Evolutionary conservation across 257 asterid genomes (phyloP), one percentile per base, ranked within the genome.

Genomic region (Nicotiana obtusifolia): DNA sequence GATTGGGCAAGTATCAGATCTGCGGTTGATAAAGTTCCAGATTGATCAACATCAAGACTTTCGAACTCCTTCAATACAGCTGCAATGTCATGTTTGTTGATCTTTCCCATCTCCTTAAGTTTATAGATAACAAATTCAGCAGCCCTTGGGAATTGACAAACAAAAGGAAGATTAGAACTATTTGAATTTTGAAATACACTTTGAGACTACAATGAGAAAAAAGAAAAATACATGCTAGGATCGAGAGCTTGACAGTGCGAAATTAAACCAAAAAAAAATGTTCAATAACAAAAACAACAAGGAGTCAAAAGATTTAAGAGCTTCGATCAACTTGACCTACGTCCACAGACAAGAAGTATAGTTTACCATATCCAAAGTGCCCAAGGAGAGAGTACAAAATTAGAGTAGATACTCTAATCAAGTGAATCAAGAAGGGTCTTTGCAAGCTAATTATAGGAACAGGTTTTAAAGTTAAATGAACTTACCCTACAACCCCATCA

Each of bases 71-170:
- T 88, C 90, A 92, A 77, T 84, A 93, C 76, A 80, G 83, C 82
- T 15, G 87, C 44, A 11, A 96, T 84, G 77, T 96, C 99, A 64
- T 91, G 97, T 84, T 88, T 89, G 84, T 53, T 87, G 85, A 96
- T 89, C 87, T 94, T 96, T 81, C 99, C 99, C 98, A 96, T 93
- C 89, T 92, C 98, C 86, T 90, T 94, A n/a, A 96, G 92, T 85
- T 96, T 94, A 82, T 87, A 90, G 52, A 96, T 24, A 44, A 89
- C 82, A 77, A 91, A 96, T 75, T 96, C 99, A 69, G 98, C 95
- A 80, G 94, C 86, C 83, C 99, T 96, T 49, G 17, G 81, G 64
- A 77, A 78, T 31, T 68, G 60, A 68, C 71, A 71, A 19, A 64
- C 76, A 67, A 41, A 41, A 62, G 28, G 71, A 7, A 57, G 71